Evolutionary conservation across 257 asterid species (phyloP), one percentile per base, ranked within the genome.

Genomic region (Nyctanthes arbortristis): DNA sequence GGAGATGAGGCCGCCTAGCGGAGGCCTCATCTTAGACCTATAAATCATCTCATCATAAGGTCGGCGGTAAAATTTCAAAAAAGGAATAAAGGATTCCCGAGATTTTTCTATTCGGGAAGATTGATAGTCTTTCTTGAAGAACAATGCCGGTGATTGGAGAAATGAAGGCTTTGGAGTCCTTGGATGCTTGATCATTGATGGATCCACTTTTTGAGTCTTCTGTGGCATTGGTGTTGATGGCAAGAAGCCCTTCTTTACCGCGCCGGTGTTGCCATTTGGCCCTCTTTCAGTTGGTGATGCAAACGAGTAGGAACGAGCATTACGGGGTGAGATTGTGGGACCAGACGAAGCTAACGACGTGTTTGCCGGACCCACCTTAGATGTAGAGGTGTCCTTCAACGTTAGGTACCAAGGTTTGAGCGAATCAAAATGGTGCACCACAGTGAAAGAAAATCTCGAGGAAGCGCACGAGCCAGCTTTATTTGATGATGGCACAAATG

Each of bases 181-280:
- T 10, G 97, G 89, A 9, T 80, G 90, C 14, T 39, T 85, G 71
- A 82, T 75, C 64, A 65, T 82, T 0, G 92, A 70, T 3, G 81
- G 73, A 35, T 91, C 96, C 39, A 91, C 1, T 2, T 61, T 75
- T 47, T 87, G 91, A 0, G 95, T 89, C 68, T 86, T 89, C 22
- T 84, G 88, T 11, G 99, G 99, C 96, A 94, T 78, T 5, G 99
- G 99, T 1, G 99, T 94, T 0, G 97, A 74, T 2, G 99, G 99
- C 77, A 88, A 86, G 77, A 88, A 88, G 1, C 89, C 79, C 67
- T 78, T 91, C 18, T 78, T 75, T 25, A 67, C 55, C 45, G 78
- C 4, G 28, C 77, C 78, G 24, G 35, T 37, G 71, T 55, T 66
- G 33, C 80, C 80, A 4, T 84, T 90, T 29, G 95, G 85, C 2